Conservation (phyloP, 2,329 filamentous ascomycete species). For the Penicillium freii region DNA sequence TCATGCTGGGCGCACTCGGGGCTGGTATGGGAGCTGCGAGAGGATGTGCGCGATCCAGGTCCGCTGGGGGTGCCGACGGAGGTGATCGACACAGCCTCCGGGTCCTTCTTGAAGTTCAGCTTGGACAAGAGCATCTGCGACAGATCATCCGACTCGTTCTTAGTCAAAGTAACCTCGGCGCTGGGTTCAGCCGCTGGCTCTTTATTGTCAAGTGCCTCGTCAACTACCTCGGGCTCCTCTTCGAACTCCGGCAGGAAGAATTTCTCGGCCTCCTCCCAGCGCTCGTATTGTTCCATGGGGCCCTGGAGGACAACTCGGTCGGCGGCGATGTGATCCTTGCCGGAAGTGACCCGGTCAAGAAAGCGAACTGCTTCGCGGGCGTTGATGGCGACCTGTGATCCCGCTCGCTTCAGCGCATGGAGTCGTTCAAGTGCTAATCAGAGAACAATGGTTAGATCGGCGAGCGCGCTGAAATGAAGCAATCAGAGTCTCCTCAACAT, state of each 20-base stretch:
- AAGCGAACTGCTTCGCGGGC: constrained; percentile 53
- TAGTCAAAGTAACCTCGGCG: constrained; percentile 15
- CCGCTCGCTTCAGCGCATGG: constrained; percentile 45
- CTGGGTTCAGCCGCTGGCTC: constrained; percentile 19
- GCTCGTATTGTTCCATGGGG: constrained; percentile 50
- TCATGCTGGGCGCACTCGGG: constrained; percentile 41
- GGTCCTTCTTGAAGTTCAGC: constrained; percentile 47
- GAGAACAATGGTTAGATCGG: constrained; percentile 13
- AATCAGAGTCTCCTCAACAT: neutral
- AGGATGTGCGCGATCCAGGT: constrained; percentile 45
- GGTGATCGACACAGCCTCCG: constrained; percentile 39
- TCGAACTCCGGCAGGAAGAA: constrained; percentile 47
- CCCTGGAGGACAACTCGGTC: constrained; percentile 49
- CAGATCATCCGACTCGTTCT: constrained; percentile 36
- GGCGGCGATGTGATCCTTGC: constrained; percentile 44
- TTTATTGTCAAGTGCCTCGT: constrained; percentile 18
- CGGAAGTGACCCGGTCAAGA: constrained; percentile 51
- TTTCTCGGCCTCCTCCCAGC: constrained; percentile 48
- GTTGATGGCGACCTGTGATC: constrained; percentile 49
- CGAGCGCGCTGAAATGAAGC: constrained; percentile 10
- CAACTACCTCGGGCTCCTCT: constrained; percentile 35
- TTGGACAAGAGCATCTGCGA: constrained; percentile 50
- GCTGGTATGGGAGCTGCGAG: constrained; percentile 47
- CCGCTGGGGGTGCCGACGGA: constrained; percentile 45
- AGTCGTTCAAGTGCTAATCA: constrained; percentile 47